Evolutionary conservation across 495 filamentous ascomycete species (phyloP).

Genomic region (Penicillium tannophilum): DNA sequence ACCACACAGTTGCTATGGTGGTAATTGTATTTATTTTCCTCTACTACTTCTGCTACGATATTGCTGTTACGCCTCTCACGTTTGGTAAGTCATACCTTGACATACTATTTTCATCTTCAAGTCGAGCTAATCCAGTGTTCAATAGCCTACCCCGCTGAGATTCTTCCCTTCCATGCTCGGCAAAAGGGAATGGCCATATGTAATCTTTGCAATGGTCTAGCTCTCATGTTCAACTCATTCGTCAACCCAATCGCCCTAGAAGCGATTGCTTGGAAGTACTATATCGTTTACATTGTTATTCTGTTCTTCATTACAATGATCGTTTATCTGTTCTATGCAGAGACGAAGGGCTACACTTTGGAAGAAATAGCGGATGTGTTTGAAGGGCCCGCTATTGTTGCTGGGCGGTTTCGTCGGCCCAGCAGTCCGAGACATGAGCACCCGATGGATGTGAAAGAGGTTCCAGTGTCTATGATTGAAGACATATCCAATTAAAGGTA

Average conservation of each 20-base stretch:
- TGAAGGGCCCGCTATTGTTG: not conserved
- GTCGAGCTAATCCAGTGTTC: slow-evolving; percentile 47
- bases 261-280: slow-evolving; percentile 6
- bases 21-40: no score
- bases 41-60: no score
- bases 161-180: slow-evolving; percentile 56
- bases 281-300: slow-evolving; percentile 4
- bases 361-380: slow-evolving; percentile 5
- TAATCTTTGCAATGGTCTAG: not conserved
- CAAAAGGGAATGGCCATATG: slow-evolving; percentile 62
- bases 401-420: no score
- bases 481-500: no score
- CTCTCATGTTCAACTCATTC: slow-evolving; percentile 1
- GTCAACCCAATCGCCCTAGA: slow-evolving; percentile 1
- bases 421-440: no score
- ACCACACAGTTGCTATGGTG: not conserved
- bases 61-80: no score
- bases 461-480: no score
- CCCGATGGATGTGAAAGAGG: no score
- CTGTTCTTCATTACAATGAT: not conserved
- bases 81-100: no score
- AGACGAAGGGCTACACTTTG: slow-evolving; percentile 3
- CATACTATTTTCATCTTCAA: no score
- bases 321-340: slow-evolving; percentile 1
- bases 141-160: slow-evolving; percentile 65